phyloP scores from a whole-genome alignment of 345 rosid species.

The Toxicodendron radicans region DNA sequence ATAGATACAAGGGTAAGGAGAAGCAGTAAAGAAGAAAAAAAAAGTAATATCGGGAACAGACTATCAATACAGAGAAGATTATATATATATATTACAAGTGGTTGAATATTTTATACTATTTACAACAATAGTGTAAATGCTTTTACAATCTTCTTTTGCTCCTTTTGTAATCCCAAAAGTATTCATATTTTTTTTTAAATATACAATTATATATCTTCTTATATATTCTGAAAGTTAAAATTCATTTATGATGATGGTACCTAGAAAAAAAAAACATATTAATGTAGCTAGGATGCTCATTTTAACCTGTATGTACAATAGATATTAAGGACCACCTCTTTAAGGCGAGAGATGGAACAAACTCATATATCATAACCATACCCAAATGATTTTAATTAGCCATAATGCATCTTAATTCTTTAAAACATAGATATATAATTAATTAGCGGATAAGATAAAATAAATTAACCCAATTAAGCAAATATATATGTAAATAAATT shows the following conservation, averaged over 20 bases:
- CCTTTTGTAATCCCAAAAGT: constrained; percentile 13
- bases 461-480: background rate
- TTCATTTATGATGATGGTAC: background rate
- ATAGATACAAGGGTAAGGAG: constrained; percentile 15
- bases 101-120: constrained; percentile 13
- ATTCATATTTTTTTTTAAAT: background rate
- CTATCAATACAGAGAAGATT: constrained; percentile 18
- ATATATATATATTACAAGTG: constrained; percentile 22
- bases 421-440: too few relatives aligned
- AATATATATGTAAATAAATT: too few relatives aligned
- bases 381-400: too few relatives aligned
- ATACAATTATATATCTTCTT: background rate
- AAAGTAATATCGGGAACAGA: constrained; percentile 39
- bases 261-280: too few relatives aligned
- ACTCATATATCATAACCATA: background rate
- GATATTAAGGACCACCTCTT: constrained; percentile 7
- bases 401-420: too few relatives aligned
- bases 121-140: constrained; percentile 7
- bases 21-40: constrained; percentile 16
- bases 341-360: background rate
- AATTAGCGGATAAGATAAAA: too few relatives aligned
- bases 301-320: constrained; percentile 11
- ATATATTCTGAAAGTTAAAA: background rate
- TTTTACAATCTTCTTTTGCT: constrained; percentile 8
- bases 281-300: background rate